A percentile compares a stretch with the other conserved stretches of the same genome.
Conservation (phyloP, 2,329 filamentous ascomycete genomes). For the Periconia sp. region DNA sequence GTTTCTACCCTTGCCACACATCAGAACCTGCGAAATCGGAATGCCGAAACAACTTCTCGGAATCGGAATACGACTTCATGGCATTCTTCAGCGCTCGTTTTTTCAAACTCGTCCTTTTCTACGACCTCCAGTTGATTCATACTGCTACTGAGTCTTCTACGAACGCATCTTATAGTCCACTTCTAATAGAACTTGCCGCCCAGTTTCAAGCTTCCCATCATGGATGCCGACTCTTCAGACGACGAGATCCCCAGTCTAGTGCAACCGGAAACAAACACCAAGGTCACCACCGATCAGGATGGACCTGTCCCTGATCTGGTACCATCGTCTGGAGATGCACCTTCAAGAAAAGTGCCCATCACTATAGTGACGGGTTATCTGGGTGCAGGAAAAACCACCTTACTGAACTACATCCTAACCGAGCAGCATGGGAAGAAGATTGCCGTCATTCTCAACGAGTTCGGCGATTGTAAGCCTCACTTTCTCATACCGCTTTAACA, state of each 20-base stretch:
- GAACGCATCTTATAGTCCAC: too few species aligned
- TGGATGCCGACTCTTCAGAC: conserved; percentile 32
- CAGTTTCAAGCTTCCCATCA: conserved; percentile 5
- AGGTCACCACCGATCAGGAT: conserved; percentile 26
- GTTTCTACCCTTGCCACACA: background rate
- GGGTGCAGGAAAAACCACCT: conserved; percentile 91
- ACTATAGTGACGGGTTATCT: conserved; percentile 92
- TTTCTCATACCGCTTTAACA: background rate
- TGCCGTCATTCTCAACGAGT: conserved; percentile 91
- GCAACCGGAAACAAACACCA: conserved; percentile 48
- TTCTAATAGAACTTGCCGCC: too few species aligned
- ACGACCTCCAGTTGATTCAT: too few species aligned
- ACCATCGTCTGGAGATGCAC: conserved; percentile 54
- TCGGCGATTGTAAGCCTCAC: conserved; percentile 34
- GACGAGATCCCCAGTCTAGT: conserved; percentile 58
- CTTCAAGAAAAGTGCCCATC: conserved; percentile 74
- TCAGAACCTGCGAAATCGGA: background rate
- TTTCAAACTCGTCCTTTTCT: too few species aligned
- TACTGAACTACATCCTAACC: conserved; percentile 94
- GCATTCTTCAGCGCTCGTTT: background rate
- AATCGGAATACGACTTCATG: conserved; percentile 5
- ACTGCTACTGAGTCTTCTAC: too few species aligned
- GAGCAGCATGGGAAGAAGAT: conserved; percentile 97
- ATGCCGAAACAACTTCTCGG: conserved; percentile 9
- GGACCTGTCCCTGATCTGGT: conserved; percentile 31